Evolutionary conservation across 129 eudicot genomes (phyloP), one percentile per base, ranked within the genome.

Genomic region (Centella asiatica): DNA sequence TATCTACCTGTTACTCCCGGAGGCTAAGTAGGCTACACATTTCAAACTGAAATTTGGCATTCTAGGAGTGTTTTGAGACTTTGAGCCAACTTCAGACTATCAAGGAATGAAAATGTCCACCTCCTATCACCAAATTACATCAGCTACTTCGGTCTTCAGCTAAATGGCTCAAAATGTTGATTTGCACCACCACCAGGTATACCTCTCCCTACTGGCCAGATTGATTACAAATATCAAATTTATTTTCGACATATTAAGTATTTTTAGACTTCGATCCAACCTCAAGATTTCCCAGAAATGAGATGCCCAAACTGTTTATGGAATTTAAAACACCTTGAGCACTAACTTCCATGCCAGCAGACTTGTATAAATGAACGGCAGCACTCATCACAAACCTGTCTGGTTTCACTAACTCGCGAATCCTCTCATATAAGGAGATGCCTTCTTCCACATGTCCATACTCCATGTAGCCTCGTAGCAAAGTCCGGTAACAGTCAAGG

Each of bases 351-450:
- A 80, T 44, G 54, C 81, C 84, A n/a, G 71, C 82, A 32, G 86
- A 72, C 72, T 67, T 76, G 77, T 85, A 89, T 55, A 89, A 64
- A 60, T 83, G 84, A 70, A 80, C 90, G 19, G 79, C 97, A 24
- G 81, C 95, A 76, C 95, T 89, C 88, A 83, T 42, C 20, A 83
- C 69, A 59, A 82, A 89, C 79, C 83, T 74, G 70, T 89, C 95
- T 6, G 82, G 47, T 64, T 76, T 72, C 7, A 66, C 76, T 2
- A 45, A 60, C 33, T 28, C 49, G 23, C 54, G 48, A 39, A 80
- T 80, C 25, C 67, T 78, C 72, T 83, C 84, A 32, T 68, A 89
- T 74, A 89, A 74, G 36, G 69, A 50, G 22, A 89, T 81, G 27
- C 97, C 97, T 69, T 83, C 68, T 53, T 76, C 84, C 24, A 83